Percentiles rank a stretch among this genome's conserved stretches.
Conservation (phyloP, 805 yeast species). For the Debaryomyces castellii region DNA sequence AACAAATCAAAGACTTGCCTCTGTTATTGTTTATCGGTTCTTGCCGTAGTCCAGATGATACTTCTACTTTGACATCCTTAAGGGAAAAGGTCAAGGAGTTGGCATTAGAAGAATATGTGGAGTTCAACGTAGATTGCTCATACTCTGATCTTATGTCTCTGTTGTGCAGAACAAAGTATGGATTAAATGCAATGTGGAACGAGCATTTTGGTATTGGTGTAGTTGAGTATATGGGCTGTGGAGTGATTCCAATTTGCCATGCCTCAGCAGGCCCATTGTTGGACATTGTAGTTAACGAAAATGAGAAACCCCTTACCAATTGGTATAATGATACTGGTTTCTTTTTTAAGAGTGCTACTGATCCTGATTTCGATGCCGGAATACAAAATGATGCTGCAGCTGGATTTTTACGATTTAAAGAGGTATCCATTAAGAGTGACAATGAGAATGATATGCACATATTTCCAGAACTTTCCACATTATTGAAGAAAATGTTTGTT, state of each 20-base stretch:
- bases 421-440: conserved; percentile 10
- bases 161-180: conserved; percentile 61
- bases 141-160: conserved; percentile 59
- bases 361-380: conserved; percentile 59
- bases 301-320: conserved; percentile 5
- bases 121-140: conserved; percentile 72
- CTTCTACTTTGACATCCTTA: conserved; percentile 52
- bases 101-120: conserved; percentile 33
- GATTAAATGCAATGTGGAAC: conserved; percentile 98
- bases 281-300: conserved; percentile 65
- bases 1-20: conserved; percentile 35
- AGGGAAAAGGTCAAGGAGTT: conserved; percentile 36
- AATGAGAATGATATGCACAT: conserved; percentile 18
- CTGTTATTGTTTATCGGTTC: conserved; percentile 79
- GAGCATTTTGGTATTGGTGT: conserved; percentile 98
- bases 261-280: conserved; percentile 93
- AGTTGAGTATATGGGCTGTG: conserved; percentile 87
- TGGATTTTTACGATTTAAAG: conserved; percentile 4
- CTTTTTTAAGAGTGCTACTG: conserved; percentile 67
- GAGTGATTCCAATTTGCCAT: conserved; percentile 85
- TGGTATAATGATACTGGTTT: conserved; percentile 64
- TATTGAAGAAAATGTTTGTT: conserved; percentile 45
- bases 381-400: conserved; percentile 4
- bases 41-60: conserved; percentile 70
- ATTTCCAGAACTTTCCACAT: conserved; percentile 45